Base-by-base conservation (phyloP, 2,329 filamentous ascomycete species). In the Arthrinium phaeospermum region DNA sequence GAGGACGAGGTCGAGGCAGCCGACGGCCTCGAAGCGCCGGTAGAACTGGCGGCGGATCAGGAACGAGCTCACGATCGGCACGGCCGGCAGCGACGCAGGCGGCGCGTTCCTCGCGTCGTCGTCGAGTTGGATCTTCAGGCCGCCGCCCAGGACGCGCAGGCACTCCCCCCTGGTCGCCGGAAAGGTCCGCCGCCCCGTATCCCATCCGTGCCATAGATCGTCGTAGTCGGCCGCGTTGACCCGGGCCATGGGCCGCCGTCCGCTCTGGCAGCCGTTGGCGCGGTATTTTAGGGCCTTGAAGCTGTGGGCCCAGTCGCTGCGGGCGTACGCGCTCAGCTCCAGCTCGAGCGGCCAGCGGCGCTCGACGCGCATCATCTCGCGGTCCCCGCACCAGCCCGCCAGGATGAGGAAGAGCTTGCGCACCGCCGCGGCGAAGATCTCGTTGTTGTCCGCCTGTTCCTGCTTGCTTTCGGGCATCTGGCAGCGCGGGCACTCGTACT, bases 31-130 rank as follows among this genome's bases (percentile, higher is more conserved):
- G 24, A 68, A 68, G 12, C 44, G 64, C 14, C 64, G 64, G n/a
- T 68, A 68, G 27, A 68, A 68, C 22, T 68, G 64, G n/a, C 64
- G 64, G 16, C 64, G 64, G 37, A 68, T 68, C n/a, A 68, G 4
- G 22, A 46, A 30, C 22, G n/a, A 16, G n/a, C 44, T 8, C 1
- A 68, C 64, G 3, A 68, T 46, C 22, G n/a, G 64, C 10, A 68
- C 41, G 27, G 12, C 7, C 16, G 64, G 64, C 22, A 27, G 41
- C 34, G n/a, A n/a, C n/a, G n/a, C n/a, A n/a, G 34, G 13, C 12
- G 16, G 37, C 30, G n/a, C 12, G 3, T 6, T 5, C 3, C 13
- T 12, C 2, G 3, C 30, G 30, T 1, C 30, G 3, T n/a, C 14
- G 57, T 4, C 27, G 3, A 13, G 6, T 30, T 10, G 13, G 34